Evolutionary conservation across 1,284 basidiomycete species (phyloP), one percentile per base, ranked within the genome.

Genomic region (Ganoderma lucidum): DNA sequence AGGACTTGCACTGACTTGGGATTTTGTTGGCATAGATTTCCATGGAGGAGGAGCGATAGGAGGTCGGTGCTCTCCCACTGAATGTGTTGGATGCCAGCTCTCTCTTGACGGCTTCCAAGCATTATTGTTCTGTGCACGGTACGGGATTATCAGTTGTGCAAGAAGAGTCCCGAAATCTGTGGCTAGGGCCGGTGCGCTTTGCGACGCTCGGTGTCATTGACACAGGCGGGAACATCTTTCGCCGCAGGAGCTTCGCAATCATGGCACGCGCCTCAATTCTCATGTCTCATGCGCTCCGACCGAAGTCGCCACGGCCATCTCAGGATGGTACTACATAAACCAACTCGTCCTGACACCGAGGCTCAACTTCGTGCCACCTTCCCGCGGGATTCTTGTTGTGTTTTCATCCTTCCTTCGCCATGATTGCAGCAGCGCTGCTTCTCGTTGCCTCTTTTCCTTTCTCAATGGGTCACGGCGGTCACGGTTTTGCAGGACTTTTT

Each of bases 391-490:
- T 23, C 9, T 19, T 5, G 59, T 23, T 28, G 10, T 17, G 37
- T 39, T 41, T 41, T 39, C 30, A 17, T 61, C 39, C 39, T 42
- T 61, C 39, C 1, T 61, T 61, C 59, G 41, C 14, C 37, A 61
- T 61, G 59, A 28, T 61, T 42, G 59, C 41, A 61, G 59, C 59
- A 30, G 59, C 14, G 23, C 59, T 61, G 39, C 59, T 61, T 41
- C 39, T 61, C 59, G n/a, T 61, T 9, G 39, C 39, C 23, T 61
- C 39, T 23, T 30, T 61, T 30, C 59, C 23, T 42, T 41, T 61
- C 23, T 53, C 48, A 53, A 23, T 53, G 23, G 48, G 17, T 9
- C 45, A 2, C 8, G 17, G 8, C 19, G 17, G 19, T 48, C 39
- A 19, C 42, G 10, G 10, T 28, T 5, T 53, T 2, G 12, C 3